Conservation (phyloP, 495 filamentous ascomycete genomes). For the Sphaerosporella brunnea region DNA sequence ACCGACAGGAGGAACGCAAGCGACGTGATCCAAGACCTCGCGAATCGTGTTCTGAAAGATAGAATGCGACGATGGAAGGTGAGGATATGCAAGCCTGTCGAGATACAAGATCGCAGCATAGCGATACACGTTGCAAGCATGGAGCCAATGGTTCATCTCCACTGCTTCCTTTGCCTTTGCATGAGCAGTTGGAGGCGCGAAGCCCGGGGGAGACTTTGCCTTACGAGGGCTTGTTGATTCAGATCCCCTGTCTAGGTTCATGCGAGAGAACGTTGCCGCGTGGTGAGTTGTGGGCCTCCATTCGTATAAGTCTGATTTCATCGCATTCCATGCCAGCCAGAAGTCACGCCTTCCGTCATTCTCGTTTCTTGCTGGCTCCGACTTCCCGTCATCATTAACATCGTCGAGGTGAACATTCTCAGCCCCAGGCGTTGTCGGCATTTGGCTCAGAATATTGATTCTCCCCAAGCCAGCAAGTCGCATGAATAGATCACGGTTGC, state of each 20-base stretch:
- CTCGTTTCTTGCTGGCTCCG: constrained; percentile 19
- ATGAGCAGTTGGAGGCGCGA: constrained; percentile 20
- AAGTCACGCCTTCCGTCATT: constrained; percentile 20
- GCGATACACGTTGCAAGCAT: constrained; percentile 69
- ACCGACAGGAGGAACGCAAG: constrained; percentile 47
- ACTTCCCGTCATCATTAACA: constrained; percentile 13
- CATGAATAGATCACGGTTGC: constrained; percentile 65
- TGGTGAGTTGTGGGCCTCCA: constrained; percentile 19
- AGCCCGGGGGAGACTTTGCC: constrained; percentile 3
- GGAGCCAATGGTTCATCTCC: constrained; percentile 23
- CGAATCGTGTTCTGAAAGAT: constrained; percentile 71
- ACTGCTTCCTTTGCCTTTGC: constrained; percentile 20
- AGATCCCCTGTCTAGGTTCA: constrained; percentile 2
- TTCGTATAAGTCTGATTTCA: constrained; percentile 15
- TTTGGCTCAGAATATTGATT: constrained; percentile 76
- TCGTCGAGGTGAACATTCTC: not conserved
- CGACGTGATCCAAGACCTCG: constrained; percentile 64
- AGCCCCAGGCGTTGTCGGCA: constrained; percentile 20
- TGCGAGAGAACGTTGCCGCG: constrained; percentile 20
- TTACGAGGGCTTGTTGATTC: not conserved
- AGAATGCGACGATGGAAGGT: constrained; percentile 51
- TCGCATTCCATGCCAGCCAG: constrained; percentile 21
- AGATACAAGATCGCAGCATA: constrained; percentile 79
- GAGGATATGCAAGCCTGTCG: constrained; percentile 68
- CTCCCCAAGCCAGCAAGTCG: constrained; percentile 61